Evolutionary conservation across 2,329 filamentous ascomycete species (phyloP).

Genomic region (Fusarium sp.): DNA sequence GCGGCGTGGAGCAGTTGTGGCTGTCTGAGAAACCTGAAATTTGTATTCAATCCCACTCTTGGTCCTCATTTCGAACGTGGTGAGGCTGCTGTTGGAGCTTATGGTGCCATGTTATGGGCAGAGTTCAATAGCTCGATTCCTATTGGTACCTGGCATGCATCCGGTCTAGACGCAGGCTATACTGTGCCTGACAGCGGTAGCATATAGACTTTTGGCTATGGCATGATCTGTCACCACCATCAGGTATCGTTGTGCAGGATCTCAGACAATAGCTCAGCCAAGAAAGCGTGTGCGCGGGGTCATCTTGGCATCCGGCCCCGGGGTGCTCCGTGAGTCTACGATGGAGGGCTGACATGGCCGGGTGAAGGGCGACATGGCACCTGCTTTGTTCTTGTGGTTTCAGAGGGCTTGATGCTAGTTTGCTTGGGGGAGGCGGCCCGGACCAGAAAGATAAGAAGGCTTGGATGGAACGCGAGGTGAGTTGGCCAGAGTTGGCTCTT

Average conservation of each 20-base stretch:
- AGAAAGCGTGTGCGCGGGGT: slow-evolving; percentile 30
- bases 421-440: slow-evolving; percentile 4
- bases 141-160: slow-evolving; percentile 23
- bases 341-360: slow-evolving; percentile 21
- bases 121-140: slow-evolving; percentile 16
- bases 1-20: not conserved
- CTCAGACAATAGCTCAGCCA: slow-evolving; percentile 29
- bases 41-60: not conserved
- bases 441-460: slow-evolving; percentile 28
- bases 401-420: not conserved
- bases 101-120: slow-evolving; percentile 28
- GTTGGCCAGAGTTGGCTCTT: slow-evolving; percentile 4
- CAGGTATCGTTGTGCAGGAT: slow-evolving; percentile 10
- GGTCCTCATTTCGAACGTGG: slow-evolving; percentile 7
- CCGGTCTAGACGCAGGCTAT: slow-evolving; percentile 25
- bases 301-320: slow-evolving; percentile 19
- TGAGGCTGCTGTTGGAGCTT: slow-evolving; percentile 33
- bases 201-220: slow-evolving; percentile 22
- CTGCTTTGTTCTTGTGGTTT: not conserved
- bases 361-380: slow-evolving; percentile 28
- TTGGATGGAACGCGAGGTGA: slow-evolving; percentile 4
- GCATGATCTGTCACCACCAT: slow-evolving; percentile 34
- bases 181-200: slow-evolving; percentile 21
- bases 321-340: slow-evolving; percentile 25
- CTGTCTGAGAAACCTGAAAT: not conserved